A percentile compares a stretch with the other conserved stretches of the same genome.
Conservation (phyloP, 768 basidiomycete species). For the Clathrus columnatus region DNA sequence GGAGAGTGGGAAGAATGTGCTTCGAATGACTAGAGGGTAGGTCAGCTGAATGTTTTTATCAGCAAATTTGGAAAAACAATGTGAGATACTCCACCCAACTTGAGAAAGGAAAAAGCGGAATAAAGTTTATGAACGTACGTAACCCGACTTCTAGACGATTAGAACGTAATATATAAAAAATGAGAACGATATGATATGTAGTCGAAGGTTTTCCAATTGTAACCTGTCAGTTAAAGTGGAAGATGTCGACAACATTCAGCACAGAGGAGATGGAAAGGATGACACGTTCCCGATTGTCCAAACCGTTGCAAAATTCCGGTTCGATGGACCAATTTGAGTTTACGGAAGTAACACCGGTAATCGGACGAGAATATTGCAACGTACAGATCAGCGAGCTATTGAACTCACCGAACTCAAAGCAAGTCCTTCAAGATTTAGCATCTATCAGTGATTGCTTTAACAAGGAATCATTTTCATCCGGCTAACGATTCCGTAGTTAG, state of each 20-base stretch:
- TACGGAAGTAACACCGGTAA: constrained; percentile 3
- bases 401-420: constrained; percentile 7
- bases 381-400: constrained; percentile 1
- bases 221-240: not conserved
- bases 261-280: not conserved
- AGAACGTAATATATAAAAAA: too few relatives aligned
- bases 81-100: not conserved
- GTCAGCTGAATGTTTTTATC: not conserved
- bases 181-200: not conserved
- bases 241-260: constrained; percentile 4
- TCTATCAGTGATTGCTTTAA: constrained; percentile 10
- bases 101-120: not conserved
- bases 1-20: too few relatives aligned
- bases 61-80: not conserved
- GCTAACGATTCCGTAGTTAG: constrained; percentile 17
- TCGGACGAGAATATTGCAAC: constrained; percentile 2
- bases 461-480: not conserved
- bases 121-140: not conserved
- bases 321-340: not conserved
- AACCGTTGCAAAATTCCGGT: constrained; percentile 3
- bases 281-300: not conserved
- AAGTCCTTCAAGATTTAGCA: constrained; percentile 13
- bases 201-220: not conserved
- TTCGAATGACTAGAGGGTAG: not conserved
- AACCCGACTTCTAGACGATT: not conserved